phyloP scores from a whole-genome alignment of 2,329 filamentous ascomycete species.

The Thermoascus crustaceus region DNA sequence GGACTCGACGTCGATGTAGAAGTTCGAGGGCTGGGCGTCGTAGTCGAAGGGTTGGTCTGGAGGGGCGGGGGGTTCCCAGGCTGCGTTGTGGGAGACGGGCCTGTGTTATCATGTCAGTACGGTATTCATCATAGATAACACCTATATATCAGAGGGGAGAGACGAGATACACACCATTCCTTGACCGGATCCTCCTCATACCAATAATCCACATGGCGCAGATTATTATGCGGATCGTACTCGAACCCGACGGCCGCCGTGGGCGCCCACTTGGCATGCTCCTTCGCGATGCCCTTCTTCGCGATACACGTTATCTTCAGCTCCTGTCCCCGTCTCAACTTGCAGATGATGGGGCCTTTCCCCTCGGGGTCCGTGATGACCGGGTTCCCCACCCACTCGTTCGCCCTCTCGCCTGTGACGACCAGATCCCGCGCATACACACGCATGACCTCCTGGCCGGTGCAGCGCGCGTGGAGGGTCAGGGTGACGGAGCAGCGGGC shows the following conservation, averaged over 20 bases:
- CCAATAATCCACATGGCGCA: conserved; percentile 89
- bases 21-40: conserved; percentile 71
- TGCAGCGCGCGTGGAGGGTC: conserved; percentile 77
- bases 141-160: background rate
- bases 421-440: conserved; percentile 87
- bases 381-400: conserved; percentile 68
- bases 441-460: conserved; percentile 78
- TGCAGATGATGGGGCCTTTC: conserved; percentile 77
- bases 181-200: conserved; percentile 74
- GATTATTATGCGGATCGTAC: conserved; percentile 95
- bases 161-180: conserved; percentile 62
- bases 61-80: conserved; percentile 71
- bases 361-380: conserved; percentile 77
- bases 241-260: conserved; percentile 91
- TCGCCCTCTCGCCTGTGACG: conserved; percentile 60
- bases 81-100: conserved; percentile 31
- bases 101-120: conserved; percentile 12
- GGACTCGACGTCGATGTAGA: conserved; percentile 91
- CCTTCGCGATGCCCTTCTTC: conserved; percentile 97
- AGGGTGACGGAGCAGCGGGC: conserved; percentile 83
- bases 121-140: background rate
- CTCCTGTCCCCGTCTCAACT: conserved; percentile 83
- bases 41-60: conserved; percentile 87
- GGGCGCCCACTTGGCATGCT: conserved; percentile 96
- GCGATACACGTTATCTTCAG: conserved; percentile 84